A percentile compares a stretch with the other conserved stretches of the same genome.
These are phyloP conservation scores for Thielaviopsis euricoi DNA, from an alignment of 2,329 filamentous ascomycete genomes.

Conservation along the genomic window DNA sequence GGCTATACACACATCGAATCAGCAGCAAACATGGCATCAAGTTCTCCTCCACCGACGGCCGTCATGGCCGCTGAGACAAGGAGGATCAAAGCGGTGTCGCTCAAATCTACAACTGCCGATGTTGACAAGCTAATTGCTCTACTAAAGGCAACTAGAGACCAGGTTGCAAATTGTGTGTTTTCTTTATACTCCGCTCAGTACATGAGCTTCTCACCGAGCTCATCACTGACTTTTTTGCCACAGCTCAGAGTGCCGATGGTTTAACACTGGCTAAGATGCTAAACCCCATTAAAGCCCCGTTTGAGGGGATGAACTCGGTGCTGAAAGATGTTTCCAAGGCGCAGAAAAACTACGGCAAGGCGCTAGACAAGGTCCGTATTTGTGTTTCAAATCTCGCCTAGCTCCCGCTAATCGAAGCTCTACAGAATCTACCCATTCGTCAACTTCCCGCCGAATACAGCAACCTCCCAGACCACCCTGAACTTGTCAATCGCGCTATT, in stretches of 20 bases:
- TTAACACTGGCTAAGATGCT: slow-evolving; percentile 71
- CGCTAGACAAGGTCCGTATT: slow-evolving; percentile 55
- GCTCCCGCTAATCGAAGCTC: slow-evolving; percentile 15
- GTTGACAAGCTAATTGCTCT: slow-evolving; percentile 71
- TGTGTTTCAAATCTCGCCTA: background rate
- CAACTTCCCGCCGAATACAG: slow-evolving; percentile 44
- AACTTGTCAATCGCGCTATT: slow-evolving; percentile 79
- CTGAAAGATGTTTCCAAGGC: slow-evolving; percentile 70
- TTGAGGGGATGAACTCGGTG: slow-evolving; percentile 66
- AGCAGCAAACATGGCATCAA: slow-evolving; percentile 2
- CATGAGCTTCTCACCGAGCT: background rate
- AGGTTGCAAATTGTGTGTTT: slow-evolving; percentile 51
- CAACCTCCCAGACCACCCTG: slow-evolving; percentile 36
- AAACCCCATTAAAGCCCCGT: slow-evolving; percentile 63
- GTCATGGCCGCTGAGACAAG: slow-evolving; percentile 57
- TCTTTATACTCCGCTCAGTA: no score
- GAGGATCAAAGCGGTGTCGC: slow-evolving; percentile 50
- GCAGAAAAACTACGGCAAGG: slow-evolving; percentile 70
- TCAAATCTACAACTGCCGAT: slow-evolving; percentile 56
- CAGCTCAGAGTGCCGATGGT: slow-evolving; percentile 53
- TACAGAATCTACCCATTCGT: slow-evolving; percentile 54
- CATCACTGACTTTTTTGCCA: slow-evolving; percentile 15
- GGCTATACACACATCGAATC: background rate
- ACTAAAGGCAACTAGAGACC: slow-evolving; percentile 55
- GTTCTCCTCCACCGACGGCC: slow-evolving; percentile 28